Percentiles rank a stretch among this genome's conserved stretches.
These are phyloP conservation scores for Elaeagnus macrophylla DNA, from an alignment of 306 rosid species.

Conservation along the genomic window DNA sequence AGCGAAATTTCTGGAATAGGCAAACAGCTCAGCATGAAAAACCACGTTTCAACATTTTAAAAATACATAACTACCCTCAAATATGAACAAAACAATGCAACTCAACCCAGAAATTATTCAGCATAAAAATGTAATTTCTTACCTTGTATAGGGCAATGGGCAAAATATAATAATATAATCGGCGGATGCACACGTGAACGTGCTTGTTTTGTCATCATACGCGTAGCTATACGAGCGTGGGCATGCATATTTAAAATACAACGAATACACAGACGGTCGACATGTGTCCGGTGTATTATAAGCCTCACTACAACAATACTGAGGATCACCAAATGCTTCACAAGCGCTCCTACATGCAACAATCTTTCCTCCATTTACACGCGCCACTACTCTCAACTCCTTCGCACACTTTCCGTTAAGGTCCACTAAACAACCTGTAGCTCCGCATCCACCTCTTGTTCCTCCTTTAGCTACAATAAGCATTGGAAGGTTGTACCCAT, in stretches of 20 bases:
- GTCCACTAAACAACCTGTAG: slow-evolving; percentile 84
- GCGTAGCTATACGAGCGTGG: slow-evolving; percentile 98
- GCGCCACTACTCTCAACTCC: slow-evolving; percentile 40
- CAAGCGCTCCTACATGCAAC: slow-evolving; percentile 97
- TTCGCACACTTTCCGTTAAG: slow-evolving; percentile 63
- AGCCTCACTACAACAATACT: slow-evolving; percentile 72
- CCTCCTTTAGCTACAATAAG: slow-evolving; percentile 64
- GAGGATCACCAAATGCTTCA: slow-evolving; percentile 79
- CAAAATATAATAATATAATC: slow-evolving; percentile 71
- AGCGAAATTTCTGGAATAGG: too few species aligned
- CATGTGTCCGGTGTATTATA: slow-evolving; percentile 87
- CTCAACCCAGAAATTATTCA: neutral
- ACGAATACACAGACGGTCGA: slow-evolving; percentile 45
- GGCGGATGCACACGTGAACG: slow-evolving; percentile 77
- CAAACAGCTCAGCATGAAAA: too few species aligned
- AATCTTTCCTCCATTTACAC: slow-evolving; percentile 24
- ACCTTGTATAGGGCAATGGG: slow-evolving; percentile 85
- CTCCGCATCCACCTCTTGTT: slow-evolving; percentile 60
- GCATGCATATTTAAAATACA: slow-evolving; percentile 65
- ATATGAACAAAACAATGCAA: too few species aligned
- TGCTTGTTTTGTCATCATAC: slow-evolving; percentile 88
- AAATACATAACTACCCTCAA: too few species aligned
- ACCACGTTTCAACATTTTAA: too few species aligned
- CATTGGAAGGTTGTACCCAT: slow-evolving; percentile 90
- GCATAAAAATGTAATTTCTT: slow-evolving; percentile 10